Conservation (phyloP, 768 basidiomycete genomes). For the Dacryopinax primogenitus region DNA sequence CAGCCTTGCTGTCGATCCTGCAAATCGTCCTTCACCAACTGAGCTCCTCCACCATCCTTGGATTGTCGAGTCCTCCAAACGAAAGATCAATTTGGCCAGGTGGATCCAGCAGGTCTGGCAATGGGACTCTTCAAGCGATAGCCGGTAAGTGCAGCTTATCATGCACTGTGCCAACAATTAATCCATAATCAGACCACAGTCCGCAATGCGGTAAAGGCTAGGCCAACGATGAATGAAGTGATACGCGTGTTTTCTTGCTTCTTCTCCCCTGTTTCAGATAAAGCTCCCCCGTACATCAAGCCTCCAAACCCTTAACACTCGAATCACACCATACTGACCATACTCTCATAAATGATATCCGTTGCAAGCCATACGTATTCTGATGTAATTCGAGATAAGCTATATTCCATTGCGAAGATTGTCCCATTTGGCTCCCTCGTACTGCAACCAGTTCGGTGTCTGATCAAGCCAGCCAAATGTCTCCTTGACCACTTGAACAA, state of each 20-base stretch:
- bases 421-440: constrained; percentile 62
- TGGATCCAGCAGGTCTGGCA: constrained; percentile 82
- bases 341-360: constrained; percentile 10
- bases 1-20: constrained; percentile 59
- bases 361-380: not conserved
- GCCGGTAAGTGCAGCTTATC: not conserved
- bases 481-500: constrained; percentile 62
- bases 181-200: not conserved
- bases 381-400: not conserved
- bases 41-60: constrained; percentile 77
- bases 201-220: not conserved
- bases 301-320: not conserved
- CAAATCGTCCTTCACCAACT: constrained; percentile 61
- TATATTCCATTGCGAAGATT: constrained; percentile 64
- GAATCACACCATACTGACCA: not conserved
- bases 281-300: not conserved
- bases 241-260: not conserved
- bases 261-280: not conserved
- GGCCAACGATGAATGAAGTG: not conserved
- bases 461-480: constrained; percentile 61
- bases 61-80: constrained; percentile 61
- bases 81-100: constrained; percentile 76
- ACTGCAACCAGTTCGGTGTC: constrained; percentile 69
- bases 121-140: constrained; percentile 24
- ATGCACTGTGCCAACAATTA: not conserved